Evolutionary conservation across 148 eudicot genomes (phyloP).

Genomic region (Spergularia marina): DNA sequence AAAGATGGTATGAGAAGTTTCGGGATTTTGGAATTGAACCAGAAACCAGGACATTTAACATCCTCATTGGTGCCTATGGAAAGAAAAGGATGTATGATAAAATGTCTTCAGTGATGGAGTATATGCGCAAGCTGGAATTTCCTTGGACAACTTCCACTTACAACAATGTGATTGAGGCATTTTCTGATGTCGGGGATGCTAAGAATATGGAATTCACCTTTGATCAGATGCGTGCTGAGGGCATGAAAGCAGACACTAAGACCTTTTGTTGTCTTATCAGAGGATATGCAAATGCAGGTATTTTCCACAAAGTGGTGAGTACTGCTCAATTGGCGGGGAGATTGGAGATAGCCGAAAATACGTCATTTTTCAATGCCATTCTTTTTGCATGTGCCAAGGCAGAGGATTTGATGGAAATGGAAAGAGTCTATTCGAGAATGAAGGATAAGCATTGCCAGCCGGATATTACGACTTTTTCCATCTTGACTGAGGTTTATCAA

Average conservation of each 20-base stretch:
- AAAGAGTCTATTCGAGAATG: conserved; percentile 77
- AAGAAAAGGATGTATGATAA: conserved; percentile 89
- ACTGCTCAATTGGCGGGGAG: conserved; percentile 73
- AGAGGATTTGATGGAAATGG: conserved; percentile 91
- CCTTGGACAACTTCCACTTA: conserved; percentile 98
- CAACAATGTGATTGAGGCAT: conserved; percentile 92
- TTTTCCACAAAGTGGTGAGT: conserved; percentile 74
- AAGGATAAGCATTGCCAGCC: conserved; percentile 64
- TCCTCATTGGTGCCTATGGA: conserved; percentile 91
- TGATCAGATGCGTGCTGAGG: conserved; percentile 88
- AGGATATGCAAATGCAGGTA: conserved; percentile 79
- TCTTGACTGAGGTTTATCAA: conserved; percentile 66
- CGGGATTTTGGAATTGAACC: conserved; percentile 87
- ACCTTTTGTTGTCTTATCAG: conserved; percentile 86
- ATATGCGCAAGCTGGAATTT: conserved; percentile 85
- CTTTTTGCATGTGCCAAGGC: conserved; percentile 82
- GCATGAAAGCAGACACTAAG: conserved; percentile 81
- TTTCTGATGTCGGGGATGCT: conserved; percentile 78
- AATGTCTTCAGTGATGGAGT: conserved; percentile 97
- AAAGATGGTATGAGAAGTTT: conserved; percentile 92
- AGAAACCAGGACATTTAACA: conserved; percentile 89
- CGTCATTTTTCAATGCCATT: conserved; percentile 75
- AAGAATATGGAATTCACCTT: conserved; percentile 82
- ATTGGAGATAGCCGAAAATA: conserved; percentile 81
- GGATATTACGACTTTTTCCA: conserved; percentile 52